A percentile compares a stretch with the other conserved stretches of the same genome.
Evolutionary conservation across 768 basidiomycete genomes (phyloP).

Genomic region (Polyporus arcularius): DNA sequence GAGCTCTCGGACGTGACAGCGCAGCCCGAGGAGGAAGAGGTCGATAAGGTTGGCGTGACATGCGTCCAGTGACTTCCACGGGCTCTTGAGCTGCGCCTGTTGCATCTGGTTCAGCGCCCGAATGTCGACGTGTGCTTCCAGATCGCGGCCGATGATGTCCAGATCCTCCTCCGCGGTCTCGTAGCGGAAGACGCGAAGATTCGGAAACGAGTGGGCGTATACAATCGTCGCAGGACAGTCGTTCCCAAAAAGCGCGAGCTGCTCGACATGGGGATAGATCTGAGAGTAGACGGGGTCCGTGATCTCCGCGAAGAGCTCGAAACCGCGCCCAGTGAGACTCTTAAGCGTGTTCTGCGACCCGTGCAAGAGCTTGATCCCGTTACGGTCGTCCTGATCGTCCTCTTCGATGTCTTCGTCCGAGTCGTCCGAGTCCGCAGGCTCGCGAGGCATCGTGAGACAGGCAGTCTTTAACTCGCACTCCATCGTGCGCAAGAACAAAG

Average conservation of each 20-base stretch:
- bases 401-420: neutral
- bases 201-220: neutral
- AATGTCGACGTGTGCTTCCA: neutral
- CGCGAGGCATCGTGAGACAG: neutral
- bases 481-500: neutral
- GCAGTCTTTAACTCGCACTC: neutral
- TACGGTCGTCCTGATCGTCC: neutral
- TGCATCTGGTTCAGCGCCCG: neutral
- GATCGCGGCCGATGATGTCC: neutral
- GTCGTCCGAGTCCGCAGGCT: neutral
- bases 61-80: neutral
- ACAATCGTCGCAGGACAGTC: neutral
- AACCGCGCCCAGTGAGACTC: neutral
- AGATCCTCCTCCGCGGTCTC: neutral
- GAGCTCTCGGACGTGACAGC: neutral
- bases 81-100: neutral
- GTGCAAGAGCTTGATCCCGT: neutral
- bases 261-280: neutral
- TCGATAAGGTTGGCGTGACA: neutral
- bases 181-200: neutral
- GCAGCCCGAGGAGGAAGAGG: neutral
- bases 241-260: neutral
- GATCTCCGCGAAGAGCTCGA: neutral
- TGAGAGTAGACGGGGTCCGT: neutral
- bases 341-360: neutral